Evolutionary conservation across 768 basidiomycete species (phyloP), one percentile per base, ranked within the genome.

Genomic region (Lentinula detonsa): DNA sequence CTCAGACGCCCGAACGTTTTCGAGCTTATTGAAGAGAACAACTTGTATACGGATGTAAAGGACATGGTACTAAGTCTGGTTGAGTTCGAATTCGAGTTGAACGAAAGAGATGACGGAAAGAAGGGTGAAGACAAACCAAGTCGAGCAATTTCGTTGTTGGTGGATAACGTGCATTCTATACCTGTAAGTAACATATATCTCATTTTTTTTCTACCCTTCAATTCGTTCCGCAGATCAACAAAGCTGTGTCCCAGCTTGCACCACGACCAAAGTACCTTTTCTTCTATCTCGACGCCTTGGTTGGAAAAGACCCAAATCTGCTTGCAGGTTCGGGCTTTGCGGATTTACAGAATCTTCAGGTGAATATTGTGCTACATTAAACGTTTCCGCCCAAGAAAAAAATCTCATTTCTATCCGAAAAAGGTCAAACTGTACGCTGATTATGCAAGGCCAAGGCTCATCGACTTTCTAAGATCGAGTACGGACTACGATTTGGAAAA

Each of bases 141-240:
- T 39, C 84, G 88, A 40, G 95, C 95, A 0, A 93, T 98, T 62
- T 82, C 82, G 35, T 68, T 99, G 59, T 80, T 99, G 31, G 95
- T 98, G 15, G 88, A 98, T 64, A 93, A 98, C 68, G 91, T 91
- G 0, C 92, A 98, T 69, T 96, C 96, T 13, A 98, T 99, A 69
- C 94, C 95, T 4, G 96, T 95, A 60, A 64, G 86, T 77, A 21
- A n/a, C n/a, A 7, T 28, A 6, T 23, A 1, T 46, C 9, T 11
- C 11, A 15, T 5, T 31, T 11, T 16, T 16, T 34, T 10, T 46
- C 8, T 16, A 16, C 21, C 15, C 8, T 34, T 43, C 11, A 7
- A 4, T 15, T 61, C 21, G 9, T 61, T 54, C n/a, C 43, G 4
- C 66, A 98, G 96, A 88, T 93, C 45, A 82, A 83, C 11, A 81